Evolutionary conservation across 306 rosid species (phyloP), one percentile per base, ranked within the genome.

Genomic region (Quercus berberidifolia): DNA sequence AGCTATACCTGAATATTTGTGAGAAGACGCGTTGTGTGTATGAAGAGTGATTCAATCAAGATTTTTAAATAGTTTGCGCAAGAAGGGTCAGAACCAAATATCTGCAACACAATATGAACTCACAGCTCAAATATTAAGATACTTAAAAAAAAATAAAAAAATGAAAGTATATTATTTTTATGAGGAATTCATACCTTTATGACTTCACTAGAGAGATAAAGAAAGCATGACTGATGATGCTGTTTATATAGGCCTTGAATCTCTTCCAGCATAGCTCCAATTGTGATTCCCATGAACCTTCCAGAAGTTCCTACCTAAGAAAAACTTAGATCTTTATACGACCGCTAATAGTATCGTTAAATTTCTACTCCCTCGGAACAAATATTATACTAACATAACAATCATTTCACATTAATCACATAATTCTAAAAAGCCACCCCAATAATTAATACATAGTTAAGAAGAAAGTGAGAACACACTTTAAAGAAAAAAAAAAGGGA

Each of bases 191-290:
- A 31, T 83, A 90, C 99, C 97, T 96, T 96, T 82, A 96, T 96
- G 83, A 96, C 99, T 88, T 96, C 98, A 84, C 99, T 93, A 49
- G 99, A 93, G 71, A 96, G 97, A 87, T 96, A 96, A 79, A 96
- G 99, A 78, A 96, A 96, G 87, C 99, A 96, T 73, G 99, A 94
- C 80, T 96, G 99, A 79, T 91, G 96, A 84, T 96, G 98, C 85
- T 85, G 97, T 88, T 86, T 84, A 83, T 91, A 96, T 76, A 96
- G 87, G 84, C 86, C 89, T 89, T 96, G 99, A 85, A 96, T 91
- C 90, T 91, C 98, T 87, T 93, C 97, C 78, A 96, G 91, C 97
- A 96, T 96, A 76, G 94, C 98, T 74, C 98, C 99, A 76, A 96
- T 93, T 54, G 98, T 96, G 74, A 87, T 77, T 69, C 98, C 97